Evolutionary conservation across 805 yeast genomes (phyloP), one percentile per base, ranked within the genome.

Genomic region (Millerozyma miso): DNA sequence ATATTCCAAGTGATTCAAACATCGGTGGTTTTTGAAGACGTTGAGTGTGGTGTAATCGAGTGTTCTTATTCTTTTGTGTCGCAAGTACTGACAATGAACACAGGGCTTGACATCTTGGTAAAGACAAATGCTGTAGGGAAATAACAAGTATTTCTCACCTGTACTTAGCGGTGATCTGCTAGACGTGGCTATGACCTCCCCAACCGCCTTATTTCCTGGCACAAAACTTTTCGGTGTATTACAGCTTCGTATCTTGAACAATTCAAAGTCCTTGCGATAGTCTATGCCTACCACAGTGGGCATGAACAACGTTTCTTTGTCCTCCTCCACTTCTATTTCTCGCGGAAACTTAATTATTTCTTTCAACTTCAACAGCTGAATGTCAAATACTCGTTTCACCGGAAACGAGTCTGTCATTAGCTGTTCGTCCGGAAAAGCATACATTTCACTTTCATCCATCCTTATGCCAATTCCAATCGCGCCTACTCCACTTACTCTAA

Each of bases 121-220:
- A 42, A 58, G 47, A 48, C 73, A 68, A 23, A 55, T 60, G 10
- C 67, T 50, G 44, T 56, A 60, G 5, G 73, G 73, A 42, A 55
- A 69, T 12, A 69, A 55, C 42, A 63, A 43, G 41, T 56, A 62
- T 42, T 61, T 60, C 13, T 53, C 33, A 20, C 40, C 33, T 4
- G 38, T 23, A 10, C 29, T 17, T 20, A 40, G 32, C 16, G 10
- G 16, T n/a, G 17, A 35, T 35, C 38, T 43, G 35, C 44, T 53
- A 31, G 40, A 42, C 16, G 42, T 43, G 8, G 40, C 38, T 32
- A 36, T 49, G 19, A 67, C 46, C 40, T 55, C 59, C 8, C 69
- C 73, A 5, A 69, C 50, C 39, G 63, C 58, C 18, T 60, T 58
- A 37, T 50, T 52, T 2, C 71, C 68, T 1, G 74, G 73, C 2